Base-by-base conservation (phyloP, 179 eudicot genomes). In the Carnegiea gigantea region DNA sequence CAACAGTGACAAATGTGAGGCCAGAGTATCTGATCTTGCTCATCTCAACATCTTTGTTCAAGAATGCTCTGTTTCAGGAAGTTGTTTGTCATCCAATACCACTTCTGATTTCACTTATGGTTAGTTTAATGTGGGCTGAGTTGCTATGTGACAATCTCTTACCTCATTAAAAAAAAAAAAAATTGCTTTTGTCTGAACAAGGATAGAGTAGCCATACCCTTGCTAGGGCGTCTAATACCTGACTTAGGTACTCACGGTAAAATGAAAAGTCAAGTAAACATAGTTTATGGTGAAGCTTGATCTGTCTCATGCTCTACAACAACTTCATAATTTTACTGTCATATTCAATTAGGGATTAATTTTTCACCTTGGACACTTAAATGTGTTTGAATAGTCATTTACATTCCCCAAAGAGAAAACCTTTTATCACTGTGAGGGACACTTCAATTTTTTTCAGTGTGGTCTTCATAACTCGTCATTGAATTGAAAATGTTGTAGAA, bases 21-120 rank as follows among this genome's bases (percentile, higher is more conserved):
- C 24, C 49, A 80, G 79, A 65, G 87, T 85, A 80, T 87, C 78
- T 51, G 79, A 85, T 78, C 59, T 44, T 57, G 89, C 23, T 54
- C 83, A 85, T 77, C 70, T 79, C 71, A 71, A 81, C 62, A 78
- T 71, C 54, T 84, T 88, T 46, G 83, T 86, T 88, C 89, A 86
- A 77, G 92, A 89, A 77, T 90, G 90, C 64, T 91, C 92, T 80
- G 82, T 85, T 81, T 92, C 96, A 14, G 92, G 88, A 81, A 92
- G 95, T 88, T 92, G 83, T 79, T 67, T 87, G 84, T 88, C 91
- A 23, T 86, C 90, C 51, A 89, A 85, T 84, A 80, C 84, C 84
- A 86, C 78, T 38, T 86, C 84, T 77, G 84, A 83, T 72, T 57
- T 86, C 73, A 77, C 84, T 71, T 83, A 82, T 70, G 73, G 73